Evolutionary conservation across 352 stramenopile genomes (phyloP), one percentile per base, ranked within the genome.

Genomic region (Globisporangium cederbergense): DNA sequence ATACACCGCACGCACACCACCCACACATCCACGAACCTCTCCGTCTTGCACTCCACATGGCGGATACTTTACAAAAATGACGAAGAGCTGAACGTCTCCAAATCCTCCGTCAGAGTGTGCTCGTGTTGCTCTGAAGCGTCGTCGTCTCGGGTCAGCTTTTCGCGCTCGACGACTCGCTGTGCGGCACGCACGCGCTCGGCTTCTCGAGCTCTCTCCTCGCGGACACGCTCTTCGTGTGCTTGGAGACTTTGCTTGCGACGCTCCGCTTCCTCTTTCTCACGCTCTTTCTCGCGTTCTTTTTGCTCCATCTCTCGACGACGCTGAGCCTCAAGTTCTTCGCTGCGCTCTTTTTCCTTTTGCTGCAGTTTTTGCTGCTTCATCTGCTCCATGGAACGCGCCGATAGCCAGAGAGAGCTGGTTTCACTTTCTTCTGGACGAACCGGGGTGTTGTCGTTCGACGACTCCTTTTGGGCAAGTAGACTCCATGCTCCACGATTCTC

Each of bases 311-410:
- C 82, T 13, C 82, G 83, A 28, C 74, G 73, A 58, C 88, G 86
- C 58, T 90, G 74, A 14, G 76, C 78, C 65, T 90, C 79, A 25
- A 89, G 62, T 53, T 93, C 85, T 32, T 93, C 77, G 50, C 60
- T 78, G 1, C 83, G 78, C 42, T 90, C 81, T 58, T 83, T 88
- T 30, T 95, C 86, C 70, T 95, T 90, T 50, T 90, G 84, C 60
- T 93, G 81, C 34, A 93, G 74, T 54, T 95, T 93, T 47, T 95
- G 87, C 60, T 94, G 83, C 63, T 96, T 96, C 54, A 89, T 84
- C 58, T 96, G 83, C 66, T 96, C 87, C 83, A 91, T 91, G 6
- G 87, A 91, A 3, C 85, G 81, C 9, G 85, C 87, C 45, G 81
- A 92, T 46, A 93, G 68, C 87, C 87, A 96, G 58, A 96, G 62